phyloP scores from a whole-genome alignment of 1,284 basidiomycete species.

The Sporisorium scitamineum region DNA sequence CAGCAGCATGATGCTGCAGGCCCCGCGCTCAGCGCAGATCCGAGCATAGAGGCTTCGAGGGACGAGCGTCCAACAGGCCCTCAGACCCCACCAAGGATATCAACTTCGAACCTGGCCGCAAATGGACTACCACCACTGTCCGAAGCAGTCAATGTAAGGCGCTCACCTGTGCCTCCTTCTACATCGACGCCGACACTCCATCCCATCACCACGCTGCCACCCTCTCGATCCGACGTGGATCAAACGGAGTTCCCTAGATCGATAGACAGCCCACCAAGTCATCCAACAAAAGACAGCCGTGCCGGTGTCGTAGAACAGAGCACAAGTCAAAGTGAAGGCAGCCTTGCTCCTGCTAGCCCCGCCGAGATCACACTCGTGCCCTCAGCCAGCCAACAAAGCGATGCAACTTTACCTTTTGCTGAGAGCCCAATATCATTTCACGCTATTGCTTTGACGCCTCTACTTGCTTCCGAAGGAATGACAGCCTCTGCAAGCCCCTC shows the following conservation, averaged over 20 bases:
- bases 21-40: neutral
- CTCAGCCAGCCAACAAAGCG: constrained; percentile 12
- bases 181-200: neutral
- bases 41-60: too few relatives aligned
- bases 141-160: neutral
- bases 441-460: neutral
- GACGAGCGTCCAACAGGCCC: neutral
- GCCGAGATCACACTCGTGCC: neutral
- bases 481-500: neutral
- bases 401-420: constrained; percentile 9
- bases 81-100: neutral
- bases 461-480: neutral
- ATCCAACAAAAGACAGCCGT: neutral
- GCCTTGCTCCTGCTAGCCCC: neutral
- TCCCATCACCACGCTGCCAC: neutral
- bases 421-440: neutral
- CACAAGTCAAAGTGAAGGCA: neutral
- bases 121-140: neutral
- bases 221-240: neutral
- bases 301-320: neutral
- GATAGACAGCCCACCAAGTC: neutral
- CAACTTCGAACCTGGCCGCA: neutral
- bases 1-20: neutral
- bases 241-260: neutral
- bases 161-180: too few relatives aligned